phyloP scores from a whole-genome alignment of 1,284 basidiomycete species.

The Pseudozyma sp. region DNA sequence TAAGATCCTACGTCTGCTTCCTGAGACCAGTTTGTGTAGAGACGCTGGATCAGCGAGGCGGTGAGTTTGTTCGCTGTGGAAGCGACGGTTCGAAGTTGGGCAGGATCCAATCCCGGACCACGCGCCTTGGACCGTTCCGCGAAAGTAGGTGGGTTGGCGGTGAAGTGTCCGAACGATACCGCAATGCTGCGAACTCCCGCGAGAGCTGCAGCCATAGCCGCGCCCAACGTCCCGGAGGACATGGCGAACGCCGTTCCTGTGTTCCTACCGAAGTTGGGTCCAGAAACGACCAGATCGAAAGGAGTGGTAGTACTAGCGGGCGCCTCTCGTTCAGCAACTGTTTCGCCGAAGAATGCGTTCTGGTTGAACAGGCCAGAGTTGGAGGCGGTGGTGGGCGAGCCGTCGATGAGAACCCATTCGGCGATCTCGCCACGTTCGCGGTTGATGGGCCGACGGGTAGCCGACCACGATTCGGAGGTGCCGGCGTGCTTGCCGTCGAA shows the following conservation, averaged over 20 bases:
- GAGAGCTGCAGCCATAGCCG: conserved; percentile 60
- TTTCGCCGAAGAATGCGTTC: conserved; percentile 43
- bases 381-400: conserved; percentile 64
- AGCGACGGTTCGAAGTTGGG: conserved; percentile 17
- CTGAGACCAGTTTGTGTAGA: conserved; percentile 58
- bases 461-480: conserved; percentile 57
- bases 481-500: conserved; percentile 48
- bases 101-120: conserved; percentile 31
- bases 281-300: conserved; percentile 64
- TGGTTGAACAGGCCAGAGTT: conserved; percentile 64
- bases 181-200: conserved; percentile 57
- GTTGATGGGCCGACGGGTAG: conserved; percentile 53
- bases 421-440: conserved; percentile 56
- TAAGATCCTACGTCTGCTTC: conserved; percentile 57
- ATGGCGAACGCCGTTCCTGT: conserved; percentile 66
- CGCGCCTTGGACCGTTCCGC: conserved; percentile 28
- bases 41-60: conserved; percentile 45
- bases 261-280: conserved; percentile 67
- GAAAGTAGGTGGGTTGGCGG: conserved; percentile 45
- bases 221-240: conserved; percentile 66
- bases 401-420: conserved; percentile 66
- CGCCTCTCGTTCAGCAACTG: conserved; percentile 16
- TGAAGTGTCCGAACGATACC: conserved; percentile 65
- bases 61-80: conserved; percentile 43
- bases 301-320: conserved; percentile 26